A percentile compares a stretch with the other conserved stretches of the same genome.
These are phyloP conservation scores for Xylaria arbuscula DNA, from an alignment of 2,329 filamentous ascomycete genomes.

Conservation along the genomic window DNA sequence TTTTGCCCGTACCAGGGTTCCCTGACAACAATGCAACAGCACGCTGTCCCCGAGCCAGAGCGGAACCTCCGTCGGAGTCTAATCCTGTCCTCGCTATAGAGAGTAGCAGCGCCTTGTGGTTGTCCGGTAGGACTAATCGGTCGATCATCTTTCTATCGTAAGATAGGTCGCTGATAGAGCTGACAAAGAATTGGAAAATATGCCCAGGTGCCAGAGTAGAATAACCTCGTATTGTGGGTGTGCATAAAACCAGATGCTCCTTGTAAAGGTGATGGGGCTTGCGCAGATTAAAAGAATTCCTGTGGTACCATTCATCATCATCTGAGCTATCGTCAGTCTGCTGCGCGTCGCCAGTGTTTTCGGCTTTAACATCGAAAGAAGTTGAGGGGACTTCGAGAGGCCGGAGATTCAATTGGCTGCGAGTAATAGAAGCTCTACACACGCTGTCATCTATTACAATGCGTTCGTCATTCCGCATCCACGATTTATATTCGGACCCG, in stretches of 20 bases:
- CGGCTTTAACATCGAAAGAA: background rate
- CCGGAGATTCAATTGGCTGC: conserved; percentile 10
- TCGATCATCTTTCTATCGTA: too few relatives aligned
- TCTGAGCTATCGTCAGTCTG: conserved; percentile 14
- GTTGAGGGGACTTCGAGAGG: conserved; percentile 1
- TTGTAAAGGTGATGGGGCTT: conserved; percentile 47
- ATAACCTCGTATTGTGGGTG: conserved; percentile 36
- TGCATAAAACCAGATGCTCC: conserved; percentile 52
- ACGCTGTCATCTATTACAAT: conserved; percentile 25
- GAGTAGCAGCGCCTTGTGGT: too few relatives aligned
- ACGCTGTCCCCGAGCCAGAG: too few relatives aligned
- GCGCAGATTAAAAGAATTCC: background rate
- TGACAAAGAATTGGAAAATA: too few relatives aligned
- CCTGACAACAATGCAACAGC: too few relatives aligned
- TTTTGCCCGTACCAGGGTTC: too few relatives aligned
- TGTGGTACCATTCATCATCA: too few relatives aligned
- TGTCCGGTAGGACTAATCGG: too few relatives aligned
- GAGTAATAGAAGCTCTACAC: conserved; percentile 6
- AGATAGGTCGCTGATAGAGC: too few relatives aligned
- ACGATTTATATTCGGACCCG: background rate
- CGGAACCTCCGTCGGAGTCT: too few relatives aligned
- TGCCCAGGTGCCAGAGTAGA: too few relatives aligned
- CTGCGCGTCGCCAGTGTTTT: conserved; percentile 4
- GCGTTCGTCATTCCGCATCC: conserved; percentile 22
- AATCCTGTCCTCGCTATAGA: too few relatives aligned